phyloP scores from a whole-genome alignment of 2,329 filamentous ascomycete genomes.

The Sarocladium kiliense region DNA sequence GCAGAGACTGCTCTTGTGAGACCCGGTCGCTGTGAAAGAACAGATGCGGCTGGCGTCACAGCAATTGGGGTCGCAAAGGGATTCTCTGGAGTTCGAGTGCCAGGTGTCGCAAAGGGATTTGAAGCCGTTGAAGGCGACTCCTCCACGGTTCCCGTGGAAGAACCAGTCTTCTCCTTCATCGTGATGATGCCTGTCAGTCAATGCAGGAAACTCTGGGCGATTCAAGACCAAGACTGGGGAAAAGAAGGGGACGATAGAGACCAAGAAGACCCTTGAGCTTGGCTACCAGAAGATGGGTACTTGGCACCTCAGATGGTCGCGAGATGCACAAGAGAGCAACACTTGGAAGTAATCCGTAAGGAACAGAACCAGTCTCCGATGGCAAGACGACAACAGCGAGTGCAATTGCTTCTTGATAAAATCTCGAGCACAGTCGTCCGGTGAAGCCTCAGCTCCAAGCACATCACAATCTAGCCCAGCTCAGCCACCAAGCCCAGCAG shows the following conservation, averaged over 20 bases:
- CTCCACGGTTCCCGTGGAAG: neutral
- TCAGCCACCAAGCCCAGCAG: neutral
- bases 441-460: neutral
- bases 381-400: too few species aligned
- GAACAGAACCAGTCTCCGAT: too few species aligned
- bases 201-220: neutral
- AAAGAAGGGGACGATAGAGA: neutral
- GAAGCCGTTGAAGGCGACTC: neutral
- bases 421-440: neutral
- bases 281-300: neutral
- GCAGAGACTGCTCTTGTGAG: neutral
- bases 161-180: neutral
- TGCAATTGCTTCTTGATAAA: neutral
- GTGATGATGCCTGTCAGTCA: neutral
- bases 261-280: neutral
- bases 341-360: too few species aligned
- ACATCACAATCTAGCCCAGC: neutral
- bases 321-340: neutral
- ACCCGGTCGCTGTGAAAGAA: neutral
- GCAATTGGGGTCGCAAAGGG: constrained; percentile 7
- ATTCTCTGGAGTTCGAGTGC: neutral
- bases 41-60: neutral
- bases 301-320: neutral
- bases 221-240: too few species aligned
- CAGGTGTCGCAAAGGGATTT: constrained; percentile 5